These are phyloP conservation scores for Serpula lacrymans DNA, from an alignment of 768 basidiomycete species.

Conservation along the genomic window DNA sequence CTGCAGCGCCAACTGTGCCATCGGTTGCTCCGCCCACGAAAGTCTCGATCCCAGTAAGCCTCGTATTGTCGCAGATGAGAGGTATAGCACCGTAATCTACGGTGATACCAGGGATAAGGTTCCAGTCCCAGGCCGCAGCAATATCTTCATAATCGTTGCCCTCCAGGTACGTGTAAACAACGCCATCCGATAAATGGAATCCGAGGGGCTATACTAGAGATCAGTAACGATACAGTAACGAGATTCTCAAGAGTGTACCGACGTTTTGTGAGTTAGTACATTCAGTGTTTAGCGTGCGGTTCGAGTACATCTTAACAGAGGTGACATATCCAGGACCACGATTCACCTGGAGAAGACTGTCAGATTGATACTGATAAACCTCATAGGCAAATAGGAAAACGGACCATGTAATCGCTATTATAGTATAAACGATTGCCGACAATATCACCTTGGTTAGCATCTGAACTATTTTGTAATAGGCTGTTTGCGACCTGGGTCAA, in stretches of 20 bases:
- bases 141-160: slow-evolving; percentile 77
- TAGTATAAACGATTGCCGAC: slow-evolving; percentile 63
- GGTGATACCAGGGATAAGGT: slow-evolving; percentile 71
- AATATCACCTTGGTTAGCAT: slow-evolving; percentile 53
- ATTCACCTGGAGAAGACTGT: slow-evolving; percentile 44
- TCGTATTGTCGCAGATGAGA: slow-evolving; percentile 44
- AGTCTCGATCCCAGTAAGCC: slow-evolving; percentile 42
- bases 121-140: slow-evolving; percentile 73
- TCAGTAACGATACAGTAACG: background rate
- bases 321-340: slow-evolving; percentile 57
- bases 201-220: slow-evolving; percentile 45
- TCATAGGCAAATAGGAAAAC: slow-evolving; percentile 3
- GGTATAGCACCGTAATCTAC: slow-evolving; percentile 57
- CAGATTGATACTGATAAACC: slow-evolving; percentile 1
- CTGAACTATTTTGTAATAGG: slow-evolving; percentile 32
- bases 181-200: slow-evolving; percentile 69
- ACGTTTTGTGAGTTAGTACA: slow-evolving; percentile 65
- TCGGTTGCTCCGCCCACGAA: slow-evolving; percentile 70
- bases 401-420: slow-evolving; percentile 67
- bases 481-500: slow-evolving; percentile 37
- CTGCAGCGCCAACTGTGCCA: slow-evolving; percentile 51
- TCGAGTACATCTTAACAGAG: slow-evolving; percentile 61
- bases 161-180: slow-evolving; percentile 56
- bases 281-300: slow-evolving; percentile 57
- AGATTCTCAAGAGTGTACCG: slow-evolving; percentile 8